Base-by-base conservation (phyloP, 441 rosid genomes). In the Daphne laureola region DNA sequence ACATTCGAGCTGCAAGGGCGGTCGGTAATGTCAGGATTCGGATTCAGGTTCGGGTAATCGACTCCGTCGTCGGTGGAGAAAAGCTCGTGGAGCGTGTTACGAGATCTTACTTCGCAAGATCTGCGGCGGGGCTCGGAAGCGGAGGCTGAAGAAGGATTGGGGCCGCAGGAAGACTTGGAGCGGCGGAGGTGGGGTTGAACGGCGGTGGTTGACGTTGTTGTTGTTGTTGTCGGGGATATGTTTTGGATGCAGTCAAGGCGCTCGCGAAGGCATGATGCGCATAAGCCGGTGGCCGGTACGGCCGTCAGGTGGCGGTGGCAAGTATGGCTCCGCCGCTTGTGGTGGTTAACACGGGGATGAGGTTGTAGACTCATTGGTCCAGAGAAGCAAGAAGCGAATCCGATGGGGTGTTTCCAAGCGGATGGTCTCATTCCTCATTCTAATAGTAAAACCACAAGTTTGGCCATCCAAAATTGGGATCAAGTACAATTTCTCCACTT, bases 261-360 rank as follows among this genome's bases (percentile, higher is more conserved):
- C 65, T 90, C 97, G 73, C 83, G 81, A 71, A 90, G 94, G 72
- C 97, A 90, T 54, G 81, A 73, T 48, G 97, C 90, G 71, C 96
- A 90, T 67, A 87, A 84, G 38, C 94, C 83, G 49, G 86, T 81
- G 74, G 78, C 79, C 4, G 78, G 75, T 66, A 76, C 82, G 36
- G 71, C 73, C 12, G 74, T 42, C 13, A 89, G 96, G 51, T 90
- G 96, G 54, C 90, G 83, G 38, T 74, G 79, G 53, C 97, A 89
- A 12, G 83, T 66, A 45, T 86, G 69, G 38, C 66, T 77, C 3
- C 83, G 87, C 11, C 38, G 38, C 38, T 31, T 31, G 59, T 81
- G 85, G 58, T 83, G 83, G 66, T 75, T 92, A 16, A 85, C n/a
- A 59, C 55, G 11, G 25, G 8, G 50, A 11, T 46, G 50, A 43